Percentiles rank a stretch among this genome's conserved stretches.
phyloP scores from a whole-genome alignment of 2,329 filamentous ascomycete genomes.

The Eurotiales sp. region DNA sequence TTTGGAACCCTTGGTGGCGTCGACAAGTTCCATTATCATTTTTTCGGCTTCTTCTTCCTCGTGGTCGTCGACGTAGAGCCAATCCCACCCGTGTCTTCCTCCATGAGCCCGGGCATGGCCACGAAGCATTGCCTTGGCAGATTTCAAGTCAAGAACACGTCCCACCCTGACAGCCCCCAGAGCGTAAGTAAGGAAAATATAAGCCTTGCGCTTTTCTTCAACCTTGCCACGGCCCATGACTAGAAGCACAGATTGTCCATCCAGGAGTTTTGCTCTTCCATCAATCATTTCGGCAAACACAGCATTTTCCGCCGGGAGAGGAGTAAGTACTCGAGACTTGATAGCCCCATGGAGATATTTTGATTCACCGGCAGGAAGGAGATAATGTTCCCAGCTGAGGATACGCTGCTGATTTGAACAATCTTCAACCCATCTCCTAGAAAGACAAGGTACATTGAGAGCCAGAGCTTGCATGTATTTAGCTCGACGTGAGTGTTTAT shows the following conservation, averaged over 20 bases:
- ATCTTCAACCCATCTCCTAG: constrained; percentile 73
- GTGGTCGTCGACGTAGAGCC: constrained; percentile 73
- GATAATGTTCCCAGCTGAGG: constrained; percentile 73
- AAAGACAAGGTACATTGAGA: constrained; percentile 80
- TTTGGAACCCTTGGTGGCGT: constrained; percentile 19
- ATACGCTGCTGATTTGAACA: constrained; percentile 61
- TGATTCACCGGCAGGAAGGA: constrained; percentile 81
- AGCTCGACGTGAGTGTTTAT: constrained; percentile 76
- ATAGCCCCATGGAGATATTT: constrained; percentile 71
- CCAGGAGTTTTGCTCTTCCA: constrained; percentile 60
- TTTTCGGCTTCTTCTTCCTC: constrained; percentile 52
- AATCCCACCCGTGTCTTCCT: constrained; percentile 57
- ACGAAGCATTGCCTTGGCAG: constrained; percentile 59
- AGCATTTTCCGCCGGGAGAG: constrained; percentile 58
- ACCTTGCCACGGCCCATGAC: constrained; percentile 62
- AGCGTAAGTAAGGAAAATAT: constrained; percentile 74
- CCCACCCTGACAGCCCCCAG: constrained; percentile 67
- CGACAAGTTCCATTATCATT: constrained; percentile 31
- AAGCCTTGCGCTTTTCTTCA: constrained; percentile 65
- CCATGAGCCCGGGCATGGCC: constrained; percentile 41
- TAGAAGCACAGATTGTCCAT: constrained; percentile 64
- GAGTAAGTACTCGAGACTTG: constrained; percentile 65
- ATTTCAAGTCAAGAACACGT: constrained; percentile 61
- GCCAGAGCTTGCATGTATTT: constrained; percentile 96
- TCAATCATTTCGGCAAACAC: constrained; percentile 57